phyloP scores from a whole-genome alignment of 2,329 filamentous ascomycete genomes.

The Fusarium citri region DNA sequence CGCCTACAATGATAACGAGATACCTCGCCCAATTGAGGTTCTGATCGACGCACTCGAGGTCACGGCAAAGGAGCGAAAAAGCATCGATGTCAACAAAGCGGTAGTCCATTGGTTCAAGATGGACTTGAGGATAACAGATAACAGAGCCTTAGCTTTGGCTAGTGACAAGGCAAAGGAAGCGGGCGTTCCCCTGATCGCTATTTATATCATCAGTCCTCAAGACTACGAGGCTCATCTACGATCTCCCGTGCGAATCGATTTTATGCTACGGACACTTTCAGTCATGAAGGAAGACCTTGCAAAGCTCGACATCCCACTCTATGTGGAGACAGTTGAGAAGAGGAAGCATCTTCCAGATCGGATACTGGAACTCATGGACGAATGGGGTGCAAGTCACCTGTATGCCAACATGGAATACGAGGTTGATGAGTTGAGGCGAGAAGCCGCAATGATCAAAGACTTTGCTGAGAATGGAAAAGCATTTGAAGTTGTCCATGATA shows the following conservation, averaged over 20 bases:
- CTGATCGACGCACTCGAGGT: constrained; percentile 71
- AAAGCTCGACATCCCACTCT: constrained; percentile 79
- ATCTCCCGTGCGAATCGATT: constrained; percentile 80
- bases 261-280: constrained; percentile 78
- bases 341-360: constrained; percentile 70
- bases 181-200: constrained; percentile 76
- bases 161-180: constrained; percentile 72
- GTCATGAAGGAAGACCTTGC: constrained; percentile 74
- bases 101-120: constrained; percentile 94
- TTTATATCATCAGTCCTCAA: constrained; percentile 85
- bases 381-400: constrained; percentile 80
- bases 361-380: constrained; percentile 72
- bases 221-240: constrained; percentile 86
- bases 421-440: constrained; percentile 86
- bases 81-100: constrained; percentile 65
- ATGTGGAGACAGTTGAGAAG: constrained; percentile 77
- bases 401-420: constrained; percentile 92
- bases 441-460: constrained; percentile 72
- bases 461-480: constrained; percentile 73
- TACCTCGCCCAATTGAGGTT: constrained; percentile 79
- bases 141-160: constrained; percentile 76
- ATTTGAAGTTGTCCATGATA: constrained; percentile 82
- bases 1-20: constrained; percentile 76
- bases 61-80: constrained; percentile 66
- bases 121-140: constrained; percentile 80